phyloP scores from a whole-genome alignment of 192 early-diverging fungal genomes.

The Kickxella alabastrina region DNA sequence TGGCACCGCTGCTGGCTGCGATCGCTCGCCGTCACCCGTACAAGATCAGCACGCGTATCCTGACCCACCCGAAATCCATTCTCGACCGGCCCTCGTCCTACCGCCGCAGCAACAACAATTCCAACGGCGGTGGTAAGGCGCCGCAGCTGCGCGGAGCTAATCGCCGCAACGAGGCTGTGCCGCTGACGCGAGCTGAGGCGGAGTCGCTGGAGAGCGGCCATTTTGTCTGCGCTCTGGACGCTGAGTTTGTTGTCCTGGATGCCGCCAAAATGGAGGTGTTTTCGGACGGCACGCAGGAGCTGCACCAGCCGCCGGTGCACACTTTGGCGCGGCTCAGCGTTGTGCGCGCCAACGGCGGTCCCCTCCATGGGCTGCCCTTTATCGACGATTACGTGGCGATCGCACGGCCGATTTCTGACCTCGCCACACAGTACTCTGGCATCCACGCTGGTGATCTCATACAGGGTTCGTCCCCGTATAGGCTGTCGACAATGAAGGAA shows the following conservation, averaged over 20 bases:
- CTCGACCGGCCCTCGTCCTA: slow-evolving; percentile 15
- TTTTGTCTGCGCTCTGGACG: slow-evolving; percentile 71
- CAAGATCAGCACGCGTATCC: slow-evolving; percentile 37
- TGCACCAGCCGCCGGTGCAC: slow-evolving; percentile 77
- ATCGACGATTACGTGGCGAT: slow-evolving; percentile 96
- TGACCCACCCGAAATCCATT: slow-evolving; percentile 22
- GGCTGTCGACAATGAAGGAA: slow-evolving; percentile 87
- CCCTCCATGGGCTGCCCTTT: slow-evolving; percentile 73
- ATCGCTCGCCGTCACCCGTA: slow-evolving; percentile 13
- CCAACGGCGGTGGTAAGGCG: not conserved
- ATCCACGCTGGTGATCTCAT: slow-evolving; percentile 89
- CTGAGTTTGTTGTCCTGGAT: slow-evolving; percentile 89
- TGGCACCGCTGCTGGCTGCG: not conserved
- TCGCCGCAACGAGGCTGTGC: slow-evolving; percentile 39
- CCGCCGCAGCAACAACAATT: not conserved
- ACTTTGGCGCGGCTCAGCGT: slow-evolving; percentile 88
- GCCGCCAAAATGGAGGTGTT: slow-evolving; percentile 86
- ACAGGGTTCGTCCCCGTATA: slow-evolving; percentile 62
- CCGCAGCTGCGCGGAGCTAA: not conserved
- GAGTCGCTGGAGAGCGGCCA: slow-evolving; percentile 22
- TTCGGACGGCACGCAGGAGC: slow-evolving; percentile 84
- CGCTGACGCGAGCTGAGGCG: slow-evolving; percentile 27
- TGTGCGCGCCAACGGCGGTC: slow-evolving; percentile 71
- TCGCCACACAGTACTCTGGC: slow-evolving; percentile 91
- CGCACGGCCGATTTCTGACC: slow-evolving; percentile 82